Evolutionary conservation across 192 early-diverging fungal genomes (phyloP), one percentile per base, ranked within the genome.

Genomic region (Mycoemilia scoparia): DNA sequence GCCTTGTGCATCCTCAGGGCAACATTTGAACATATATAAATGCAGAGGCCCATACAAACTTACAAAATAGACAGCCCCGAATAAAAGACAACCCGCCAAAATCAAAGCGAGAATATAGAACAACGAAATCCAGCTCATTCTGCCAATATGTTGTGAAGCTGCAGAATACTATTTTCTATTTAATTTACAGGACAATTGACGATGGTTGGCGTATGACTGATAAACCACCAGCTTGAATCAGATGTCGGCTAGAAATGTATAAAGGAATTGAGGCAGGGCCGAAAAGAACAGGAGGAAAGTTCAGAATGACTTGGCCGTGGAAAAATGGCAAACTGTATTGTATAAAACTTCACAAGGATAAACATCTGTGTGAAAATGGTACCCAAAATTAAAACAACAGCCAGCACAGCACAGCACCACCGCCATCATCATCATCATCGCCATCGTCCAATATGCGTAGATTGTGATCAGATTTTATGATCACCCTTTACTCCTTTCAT

Each of bases 71-170:
- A 97, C 92, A 60, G 87, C 87, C 46, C 72, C 73, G 48, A 97
- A 97, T 51, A 97, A 70, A 39, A 97, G 66, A 26, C 78, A 43
- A 24, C 87, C 92, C 21, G 87, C 80, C 71, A 89, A 69, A 36
- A 97, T 81, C 43, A 90, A 73, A 21, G 75, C 83, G 52, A 97
- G 86, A 46, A 97, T 67, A 54, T 91, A 97, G 28, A 86, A 64
- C 51, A 79, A 54, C 24, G 72, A 67, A 37, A 73, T 72, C 14
- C 57, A 58, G 29, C 56, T 57, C 74, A 77, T 77, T 28, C 27
- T 10, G 27, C 27, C 9, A 28, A 10, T 10, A 9, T 10, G 9
- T 9, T 12, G 27, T 28, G 27, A 10, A 9, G 12, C 27, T 28
- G 9, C 12, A 12, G 9, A 9, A 10, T 28, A 10, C 27, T 28